Percentiles rank a stretch among this genome's conserved stretches.
Conservation (phyloP, 129 eudicot genomes). For the Escallonia rubra region DNA sequence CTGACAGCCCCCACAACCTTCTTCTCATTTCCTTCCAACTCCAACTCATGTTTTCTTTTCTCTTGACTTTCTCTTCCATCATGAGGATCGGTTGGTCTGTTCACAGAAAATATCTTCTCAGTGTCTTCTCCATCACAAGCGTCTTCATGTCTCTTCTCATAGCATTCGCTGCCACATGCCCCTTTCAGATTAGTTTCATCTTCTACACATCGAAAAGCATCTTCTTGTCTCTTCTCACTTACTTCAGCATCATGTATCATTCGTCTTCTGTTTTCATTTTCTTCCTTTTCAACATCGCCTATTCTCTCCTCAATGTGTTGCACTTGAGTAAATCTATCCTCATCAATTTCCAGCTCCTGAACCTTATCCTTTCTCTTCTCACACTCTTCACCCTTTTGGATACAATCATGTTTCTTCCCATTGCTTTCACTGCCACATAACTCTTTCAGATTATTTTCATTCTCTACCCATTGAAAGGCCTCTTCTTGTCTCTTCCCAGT, state of each 20-base stretch:
- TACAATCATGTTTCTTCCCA: conserved; percentile 13
- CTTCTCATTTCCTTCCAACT: conserved; percentile 11
- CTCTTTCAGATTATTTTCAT: conserved; percentile 25
- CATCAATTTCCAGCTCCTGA: conserved; percentile 21
- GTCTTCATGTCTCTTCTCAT: too few species aligned
- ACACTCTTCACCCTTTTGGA: conserved; percentile 20
- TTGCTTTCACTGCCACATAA: conserved; percentile 9
- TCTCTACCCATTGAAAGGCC: conserved; percentile 18
- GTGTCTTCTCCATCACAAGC: conserved; percentile 1
- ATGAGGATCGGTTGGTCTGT: conserved; percentile 10
- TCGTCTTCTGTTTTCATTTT: background rate
- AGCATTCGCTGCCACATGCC: background rate
- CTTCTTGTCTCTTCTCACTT: background rate
- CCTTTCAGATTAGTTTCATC: conserved; percentile 4
- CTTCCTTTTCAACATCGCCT: background rate
- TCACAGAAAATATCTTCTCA: conserved; percentile 8
- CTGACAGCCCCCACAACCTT: background rate
- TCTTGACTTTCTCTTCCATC: conserved; percentile 24
- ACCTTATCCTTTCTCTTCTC: conserved; percentile 28
- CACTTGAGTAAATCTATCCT: too few species aligned
- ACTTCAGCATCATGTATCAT: background rate
- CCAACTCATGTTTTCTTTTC: conserved; percentile 3
- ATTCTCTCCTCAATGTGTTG: too few species aligned
- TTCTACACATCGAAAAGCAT: background rate
- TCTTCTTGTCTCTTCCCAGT: conserved; percentile 21